phyloP scores from a whole-genome alignment of 371 early-diverging fungal genomes.

The Mucor piriformis region DNA sequence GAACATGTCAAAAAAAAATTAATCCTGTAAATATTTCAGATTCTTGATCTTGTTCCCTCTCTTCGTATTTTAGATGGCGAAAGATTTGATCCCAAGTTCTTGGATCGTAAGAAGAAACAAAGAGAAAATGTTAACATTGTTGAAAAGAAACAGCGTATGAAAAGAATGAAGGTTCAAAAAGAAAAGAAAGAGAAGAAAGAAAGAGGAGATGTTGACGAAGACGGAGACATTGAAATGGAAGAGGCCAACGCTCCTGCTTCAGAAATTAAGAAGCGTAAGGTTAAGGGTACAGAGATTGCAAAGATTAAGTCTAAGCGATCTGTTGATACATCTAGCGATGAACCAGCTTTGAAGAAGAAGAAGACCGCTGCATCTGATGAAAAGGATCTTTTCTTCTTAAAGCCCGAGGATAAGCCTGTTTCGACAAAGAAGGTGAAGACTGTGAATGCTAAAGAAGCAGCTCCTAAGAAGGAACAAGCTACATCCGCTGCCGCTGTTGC shows the following conservation, averaged over 20 bases:
- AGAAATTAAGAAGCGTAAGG: conserved; percentile 28
- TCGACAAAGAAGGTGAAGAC: conserved; percentile 4
- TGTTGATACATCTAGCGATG: not conserved
- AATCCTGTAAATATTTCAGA: conserved; percentile 23
- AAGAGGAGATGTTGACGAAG: conserved; percentile 12
- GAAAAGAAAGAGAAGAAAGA: conserved; percentile 35
- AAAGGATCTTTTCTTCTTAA: conserved; percentile 16
- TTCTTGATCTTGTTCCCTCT: conserved; percentile 68
- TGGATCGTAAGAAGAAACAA: conserved; percentile 68
- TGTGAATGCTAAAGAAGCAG: conserved; percentile 1
- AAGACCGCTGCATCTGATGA: conserved; percentile 10
- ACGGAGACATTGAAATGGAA: conserved; percentile 11
- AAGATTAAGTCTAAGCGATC: conserved; percentile 25
- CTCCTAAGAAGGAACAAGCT: not conserved
- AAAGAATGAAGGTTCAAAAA: conserved; percentile 34
- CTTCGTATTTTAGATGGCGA: conserved; percentile 82
- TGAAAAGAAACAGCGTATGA: conserved; percentile 45
- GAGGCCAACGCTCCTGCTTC: conserved; percentile 22
- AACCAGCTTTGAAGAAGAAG: conserved; percentile 18
- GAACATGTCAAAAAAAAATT: not conserved
- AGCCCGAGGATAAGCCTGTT: conserved; percentile 14
- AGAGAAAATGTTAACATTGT: conserved; percentile 40
- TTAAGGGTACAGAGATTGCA: conserved; percentile 34
- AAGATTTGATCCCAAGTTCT: conserved; percentile 79
- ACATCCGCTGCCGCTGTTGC: not conserved